Conservation (phyloP, 2,329 filamentous ascomycete species). For the Escovopsis sp. region DNA sequence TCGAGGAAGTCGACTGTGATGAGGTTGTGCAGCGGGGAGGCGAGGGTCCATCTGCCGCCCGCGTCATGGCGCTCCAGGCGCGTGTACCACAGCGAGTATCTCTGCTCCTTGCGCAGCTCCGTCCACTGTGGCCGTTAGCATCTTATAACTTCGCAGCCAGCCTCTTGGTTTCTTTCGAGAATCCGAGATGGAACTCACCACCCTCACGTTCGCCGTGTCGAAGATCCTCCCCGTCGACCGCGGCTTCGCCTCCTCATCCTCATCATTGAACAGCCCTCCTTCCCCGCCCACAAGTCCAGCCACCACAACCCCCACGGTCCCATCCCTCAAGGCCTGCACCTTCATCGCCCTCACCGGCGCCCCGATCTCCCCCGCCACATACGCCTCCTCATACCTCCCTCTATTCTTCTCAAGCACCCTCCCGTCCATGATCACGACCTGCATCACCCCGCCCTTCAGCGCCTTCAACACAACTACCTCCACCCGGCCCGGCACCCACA, state of each 20-base stretch:
- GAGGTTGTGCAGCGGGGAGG: conserved; percentile 17
- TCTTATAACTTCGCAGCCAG: too few species aligned
- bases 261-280: conserved; percentile 18
- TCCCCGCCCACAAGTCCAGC: conserved; percentile 17
- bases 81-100: conserved; percentile 24
- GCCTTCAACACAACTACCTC: conserved; percentile 8
- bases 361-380: conserved; percentile 16
- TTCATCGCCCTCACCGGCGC: conserved; percentile 19
- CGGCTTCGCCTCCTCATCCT: conserved; percentile 10
- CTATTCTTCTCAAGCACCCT: conserved; percentile 7
- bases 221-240: conserved; percentile 19
- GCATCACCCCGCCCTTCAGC: conserved; percentile 15
- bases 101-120: conserved; percentile 14
- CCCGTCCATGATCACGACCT: conserved; percentile 15
- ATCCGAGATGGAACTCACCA: conserved; percentile 14
- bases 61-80: conserved; percentile 13
- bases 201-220: conserved; percentile 17
- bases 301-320: conserved; percentile 20
- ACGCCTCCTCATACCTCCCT: conserved; percentile 10
- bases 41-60: conserved; percentile 14
- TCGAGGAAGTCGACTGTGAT: conserved; percentile 17
- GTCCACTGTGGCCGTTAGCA: conserved; percentile 22
- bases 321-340: conserved; percentile 18
- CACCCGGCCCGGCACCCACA: conserved; percentile 20
- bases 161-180: too few species aligned